Evolutionary conservation across 768 basidiomycete species (phyloP), one percentile per base, ranked within the genome.

Genomic region (Obba rivulosa): DNA sequence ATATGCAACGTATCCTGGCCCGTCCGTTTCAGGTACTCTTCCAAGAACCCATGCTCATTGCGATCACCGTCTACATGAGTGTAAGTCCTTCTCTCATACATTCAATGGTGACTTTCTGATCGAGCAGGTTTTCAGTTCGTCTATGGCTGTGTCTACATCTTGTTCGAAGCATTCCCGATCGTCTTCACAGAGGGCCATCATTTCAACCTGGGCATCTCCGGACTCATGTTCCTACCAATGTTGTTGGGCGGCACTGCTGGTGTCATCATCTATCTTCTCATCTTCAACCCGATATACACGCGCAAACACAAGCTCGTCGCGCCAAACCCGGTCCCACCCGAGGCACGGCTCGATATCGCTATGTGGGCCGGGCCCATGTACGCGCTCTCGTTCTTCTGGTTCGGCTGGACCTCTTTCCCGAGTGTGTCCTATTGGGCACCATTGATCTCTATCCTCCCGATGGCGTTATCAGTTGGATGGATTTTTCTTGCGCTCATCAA

Each of bases 41-140:
- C 52, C 69, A 61, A 16, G 86, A 87, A 62, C 81, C 81, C 0
- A 84, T 86, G 70, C 62, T 85, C n/a, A 63, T 85, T 8, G 73
- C 76, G 0, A 64, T 81, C 21, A 80, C 79, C 0, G 41, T 75
- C 2, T 86, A 84, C 65, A 75, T 81, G 68, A 79, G 77, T 46
- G 76, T 80, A 57, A 55, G 75, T 51, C 36, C 31, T 34, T 45
- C 25, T 47, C 25, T 4, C 28, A 31, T 5, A 31, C 28, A 13
- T 31, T 5, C n/a, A n/a, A n/a, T n/a, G n/a, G 34, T 36, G 35
- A 4, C 28, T 28, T 21, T 14, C 54, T 60, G 4, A 50, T 49
- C 1, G 39, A 28, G n/a, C n/a, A n/a, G 23, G 22, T 18, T 2
- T 21, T 8, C 49, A 79, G 76, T 83, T 85, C 52, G 68, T 83